Conservation (phyloP, 768 basidiomycete genomes). For the Boletus rubropictus region DNA sequence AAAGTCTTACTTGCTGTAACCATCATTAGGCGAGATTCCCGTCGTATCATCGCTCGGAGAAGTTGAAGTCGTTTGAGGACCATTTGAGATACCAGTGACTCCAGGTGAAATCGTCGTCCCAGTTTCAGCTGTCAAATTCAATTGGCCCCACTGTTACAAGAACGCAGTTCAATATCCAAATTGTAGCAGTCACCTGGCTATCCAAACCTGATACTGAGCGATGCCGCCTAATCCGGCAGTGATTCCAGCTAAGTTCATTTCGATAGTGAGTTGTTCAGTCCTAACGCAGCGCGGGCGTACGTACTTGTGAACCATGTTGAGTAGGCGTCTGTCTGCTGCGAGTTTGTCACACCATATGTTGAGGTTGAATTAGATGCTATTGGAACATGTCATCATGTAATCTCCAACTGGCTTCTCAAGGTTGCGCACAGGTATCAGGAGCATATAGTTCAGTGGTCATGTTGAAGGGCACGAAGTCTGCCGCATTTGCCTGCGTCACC, state of each 20-base stretch:
- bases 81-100: conserved; percentile 26
- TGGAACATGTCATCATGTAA: neutral
- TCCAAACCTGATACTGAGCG: conserved; percentile 29
- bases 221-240: conserved; percentile 29
- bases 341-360: conserved; percentile 47
- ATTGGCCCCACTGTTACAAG: conserved; percentile 49
- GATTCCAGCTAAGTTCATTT: conserved; percentile 34
- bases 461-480: conserved; percentile 61
- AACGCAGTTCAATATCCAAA: conserved; percentile 9
- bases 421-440: conserved; percentile 26
- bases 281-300: conserved; percentile 6
- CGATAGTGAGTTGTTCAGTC: conserved; percentile 2
- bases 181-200: neutral
- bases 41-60: conserved; percentile 32
- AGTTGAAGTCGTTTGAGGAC: conserved; percentile 29
- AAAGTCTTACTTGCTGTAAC: conserved; percentile 41
- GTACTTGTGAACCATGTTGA: conserved; percentile 47
- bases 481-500: conserved; percentile 49
- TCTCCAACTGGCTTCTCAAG: neutral
- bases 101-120: conserved; percentile 42
- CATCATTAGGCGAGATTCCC: conserved; percentile 60
- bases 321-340: conserved; percentile 50
- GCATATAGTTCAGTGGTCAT: conserved; percentile 39
- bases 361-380: conserved; percentile 20
- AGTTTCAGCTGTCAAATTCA: conserved; percentile 38